Evolutionary conservation across 2,329 filamentous ascomycete species (phyloP).

Genomic region (Penicillium verrucosum): DNA sequence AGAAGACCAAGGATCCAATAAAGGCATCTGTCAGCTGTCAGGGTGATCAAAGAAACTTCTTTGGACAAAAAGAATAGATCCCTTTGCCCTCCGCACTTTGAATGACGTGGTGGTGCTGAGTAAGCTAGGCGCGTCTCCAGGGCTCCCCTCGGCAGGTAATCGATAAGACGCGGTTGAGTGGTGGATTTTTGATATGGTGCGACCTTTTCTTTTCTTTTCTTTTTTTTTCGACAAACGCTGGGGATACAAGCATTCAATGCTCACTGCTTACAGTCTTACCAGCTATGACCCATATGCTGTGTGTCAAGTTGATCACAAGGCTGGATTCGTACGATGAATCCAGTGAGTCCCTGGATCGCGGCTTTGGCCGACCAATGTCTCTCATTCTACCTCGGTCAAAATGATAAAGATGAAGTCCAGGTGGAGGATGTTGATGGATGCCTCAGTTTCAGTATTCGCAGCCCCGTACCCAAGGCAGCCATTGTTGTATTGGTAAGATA

Average conservation of each 20-base stretch:
- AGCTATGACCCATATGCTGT: background rate
- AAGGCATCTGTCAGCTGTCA: background rate
- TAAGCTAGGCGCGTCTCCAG: conserved; percentile 9
- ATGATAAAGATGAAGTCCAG: conserved; percentile 8
- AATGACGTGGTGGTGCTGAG: conserved; percentile 34
- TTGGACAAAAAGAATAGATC: background rate
- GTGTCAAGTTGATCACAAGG: background rate
- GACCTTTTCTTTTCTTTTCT: background rate
- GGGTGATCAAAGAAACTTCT: background rate
- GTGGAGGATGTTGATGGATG: conserved; percentile 36
- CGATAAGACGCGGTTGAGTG: conserved; percentile 7
- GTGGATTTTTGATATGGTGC: background rate
- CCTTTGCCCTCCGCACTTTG: conserved; percentile 17
- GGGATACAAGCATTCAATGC: background rate
- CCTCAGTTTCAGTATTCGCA: conserved; percentile 28
- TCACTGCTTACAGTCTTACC: background rate
- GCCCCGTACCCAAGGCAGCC: conserved; percentile 11
- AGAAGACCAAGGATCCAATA: background rate
- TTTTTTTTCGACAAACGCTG: background rate
- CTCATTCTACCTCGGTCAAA: conserved; percentile 16
- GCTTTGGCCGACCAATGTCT: conserved; percentile 25
- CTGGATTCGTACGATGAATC: conserved; percentile 25
- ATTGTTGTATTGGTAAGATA: conserved; percentile 22
- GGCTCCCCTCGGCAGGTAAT: background rate
- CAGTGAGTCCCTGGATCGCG: conserved; percentile 25